Conservation (phyloP, 2,329 filamentous ascomycete genomes). For the Nemania sp. region DNA sequence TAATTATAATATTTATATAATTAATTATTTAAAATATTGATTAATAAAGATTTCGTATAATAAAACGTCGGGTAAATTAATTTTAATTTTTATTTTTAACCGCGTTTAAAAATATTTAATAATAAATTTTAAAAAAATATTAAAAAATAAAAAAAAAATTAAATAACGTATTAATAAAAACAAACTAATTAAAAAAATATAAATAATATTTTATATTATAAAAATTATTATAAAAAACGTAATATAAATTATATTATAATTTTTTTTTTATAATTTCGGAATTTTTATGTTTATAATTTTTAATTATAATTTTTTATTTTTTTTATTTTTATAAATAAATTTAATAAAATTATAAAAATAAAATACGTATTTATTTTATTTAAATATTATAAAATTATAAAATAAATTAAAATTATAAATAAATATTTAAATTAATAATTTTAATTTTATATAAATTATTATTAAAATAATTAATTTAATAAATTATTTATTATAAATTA, state of each 20-base stretch:
- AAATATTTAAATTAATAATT: not conserved
- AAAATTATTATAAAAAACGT: not conserved
- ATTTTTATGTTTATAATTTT: not conserved
- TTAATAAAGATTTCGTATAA: too few species aligned
- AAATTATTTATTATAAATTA: not conserved
- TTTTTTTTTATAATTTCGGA: not conserved
- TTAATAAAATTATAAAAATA: not conserved
- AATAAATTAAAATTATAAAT: not conserved
- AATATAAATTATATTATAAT: not conserved
- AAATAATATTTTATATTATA: too few species aligned
- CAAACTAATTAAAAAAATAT: too few species aligned
- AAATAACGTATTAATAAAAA: not conserved
- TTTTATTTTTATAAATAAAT: not conserved
- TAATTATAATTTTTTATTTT: too few species aligned
- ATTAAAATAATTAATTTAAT: not conserved
- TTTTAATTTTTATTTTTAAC: not conserved
- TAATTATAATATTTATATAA: too few species aligned
- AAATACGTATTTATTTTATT: not conserved
- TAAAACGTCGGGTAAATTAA: too few species aligned
- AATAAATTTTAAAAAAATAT: not conserved
- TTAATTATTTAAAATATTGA: too few species aligned
- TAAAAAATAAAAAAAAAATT: not conserved
- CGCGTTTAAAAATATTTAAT: not conserved
- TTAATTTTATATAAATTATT: not conserved
- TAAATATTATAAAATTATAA: not conserved